phyloP scores from a whole-genome alignment of 768 basidiomycete species.

The Obba rivulosa region DNA sequence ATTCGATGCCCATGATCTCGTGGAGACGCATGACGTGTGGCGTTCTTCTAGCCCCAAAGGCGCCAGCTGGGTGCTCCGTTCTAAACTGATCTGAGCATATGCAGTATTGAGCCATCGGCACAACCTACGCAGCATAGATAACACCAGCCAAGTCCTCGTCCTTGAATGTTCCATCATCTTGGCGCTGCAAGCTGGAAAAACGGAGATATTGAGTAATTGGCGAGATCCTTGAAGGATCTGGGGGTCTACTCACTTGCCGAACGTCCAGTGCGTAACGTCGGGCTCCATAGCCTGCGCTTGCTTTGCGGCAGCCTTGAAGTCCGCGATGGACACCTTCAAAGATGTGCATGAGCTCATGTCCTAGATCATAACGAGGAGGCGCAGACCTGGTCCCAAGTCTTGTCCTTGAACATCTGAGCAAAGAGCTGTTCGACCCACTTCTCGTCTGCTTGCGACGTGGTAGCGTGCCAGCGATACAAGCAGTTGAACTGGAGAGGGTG shows the following conservation, averaged over 20 bases:
- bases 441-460: slow-evolving; percentile 67
- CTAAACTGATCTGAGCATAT: slow-evolving; percentile 30
- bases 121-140: slow-evolving; percentile 60
- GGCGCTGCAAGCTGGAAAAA: slow-evolving; percentile 48
- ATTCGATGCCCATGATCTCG: slow-evolving; percentile 82
- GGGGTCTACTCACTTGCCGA: slow-evolving; percentile 43
- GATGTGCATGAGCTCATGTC: not conserved
- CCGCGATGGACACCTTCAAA: slow-evolving; percentile 32
- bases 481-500: slow-evolving; percentile 61
- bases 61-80: slow-evolving; percentile 64
- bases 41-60: slow-evolving; percentile 74
- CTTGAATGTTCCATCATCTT: slow-evolving; percentile 55
- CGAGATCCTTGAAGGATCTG: not conserved
- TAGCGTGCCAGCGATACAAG: slow-evolving; percentile 84
- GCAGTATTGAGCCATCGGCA: not conserved
- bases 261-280: slow-evolving; percentile 58
- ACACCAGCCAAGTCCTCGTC: slow-evolving; percentile 67
- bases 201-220: not conserved
- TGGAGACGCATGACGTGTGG: slow-evolving; percentile 66
- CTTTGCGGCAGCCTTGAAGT: slow-evolving; percentile 46
- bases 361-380: not conserved
- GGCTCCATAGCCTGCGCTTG: slow-evolving; percentile 36
- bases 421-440: slow-evolving; percentile 57
- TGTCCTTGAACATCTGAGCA: slow-evolving; percentile 46
- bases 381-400: slow-evolving; percentile 36